Base-by-base conservation (phyloP, 2,329 filamentous ascomycete genomes). In the Coniochaeta sp. region DNA sequence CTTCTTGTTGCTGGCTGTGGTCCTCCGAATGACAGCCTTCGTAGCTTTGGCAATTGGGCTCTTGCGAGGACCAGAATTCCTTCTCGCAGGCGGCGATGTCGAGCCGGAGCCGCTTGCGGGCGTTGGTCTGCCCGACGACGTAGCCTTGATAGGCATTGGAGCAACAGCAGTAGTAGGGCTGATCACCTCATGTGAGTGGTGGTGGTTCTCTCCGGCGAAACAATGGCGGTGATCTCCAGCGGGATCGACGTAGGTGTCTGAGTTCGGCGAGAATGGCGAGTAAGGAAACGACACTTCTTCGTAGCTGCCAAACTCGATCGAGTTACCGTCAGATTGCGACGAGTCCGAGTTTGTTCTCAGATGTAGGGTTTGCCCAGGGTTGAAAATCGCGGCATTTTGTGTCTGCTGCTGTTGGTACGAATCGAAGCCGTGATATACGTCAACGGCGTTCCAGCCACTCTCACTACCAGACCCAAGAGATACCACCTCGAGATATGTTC, bases 361-460 rank as follows among this genome's bases (percentile, higher is more conserved):
- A 76, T 97, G 93, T 58, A 98, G 79, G 1, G 92, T 96, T 76
- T 96, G 90, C 63, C 89, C 86, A 1, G 93, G 93, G 75, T 97
- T 96, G 80, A 96, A 96, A 69, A 96, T 93, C 65, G 90, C 87
- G 44, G 79, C 73, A 63, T 79, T 84, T 58, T 84, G 82, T 61
- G 79, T 77, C 58, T 73, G 73, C 54, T 82, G 34, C n/a, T 40
- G 79, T 66, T 81, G 81, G 57, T 83, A 85, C 36, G 84, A 81
- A 66, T 93, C 89, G 66, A 89, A 86, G 40, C 87, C 89, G 62
- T 85, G 87, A 62, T 87, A 87, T 71, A 86, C 84, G 65, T 95
- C 90, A 60, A 97, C 87, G 65, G 89, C 84, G 57, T 85, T 86
- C 93, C 93, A 98, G 61, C 91, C 90, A 67, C 93, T 90, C 67